These are phyloP conservation scores for Metarhizium guizhouense DNA, from an alignment of 2,329 filamentous ascomycete genomes.

Conservation along the genomic window DNA sequence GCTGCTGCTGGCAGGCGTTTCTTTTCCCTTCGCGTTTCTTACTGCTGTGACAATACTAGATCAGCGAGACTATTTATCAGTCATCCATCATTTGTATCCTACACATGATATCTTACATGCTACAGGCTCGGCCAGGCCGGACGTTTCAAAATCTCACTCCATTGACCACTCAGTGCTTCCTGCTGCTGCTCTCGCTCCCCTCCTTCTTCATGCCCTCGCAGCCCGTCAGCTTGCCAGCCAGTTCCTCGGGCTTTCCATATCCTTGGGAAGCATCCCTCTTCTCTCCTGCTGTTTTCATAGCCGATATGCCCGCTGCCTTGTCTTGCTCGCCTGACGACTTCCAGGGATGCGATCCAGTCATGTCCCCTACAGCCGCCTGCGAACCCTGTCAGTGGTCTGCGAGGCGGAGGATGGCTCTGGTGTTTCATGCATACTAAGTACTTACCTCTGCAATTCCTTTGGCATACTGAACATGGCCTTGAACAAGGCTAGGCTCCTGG, in stretches of 20 bases:
- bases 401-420: neutral
- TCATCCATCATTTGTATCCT: no score
- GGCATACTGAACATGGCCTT: constrained; percentile 57
- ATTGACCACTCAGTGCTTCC: constrained; percentile 16
- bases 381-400: neutral
- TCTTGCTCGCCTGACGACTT: constrained; percentile 53
- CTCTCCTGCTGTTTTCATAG: constrained; percentile 53
- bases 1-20: no score
- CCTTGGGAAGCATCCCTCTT: constrained; percentile 46
- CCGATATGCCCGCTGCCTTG: constrained; percentile 51
- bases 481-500: constrained; percentile 49
- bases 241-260: constrained; percentile 55
- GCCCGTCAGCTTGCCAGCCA: constrained; percentile 53
- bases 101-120: no score
- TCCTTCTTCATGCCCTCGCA: constrained; percentile 64
- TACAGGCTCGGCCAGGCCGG: no score
- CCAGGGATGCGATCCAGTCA: constrained; percentile 56
- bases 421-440: no score
- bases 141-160: neutral
- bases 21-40: no score
- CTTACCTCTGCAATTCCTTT: constrained; percentile 58
- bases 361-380: constrained; percentile 50
- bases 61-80: no score
- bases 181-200: constrained; percentile 41
- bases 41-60: no score